These are phyloP conservation scores for Cephalotrichum gorgonifer DNA, from an alignment of 2,329 filamentous ascomycete species.

Conservation along the genomic window DNA sequence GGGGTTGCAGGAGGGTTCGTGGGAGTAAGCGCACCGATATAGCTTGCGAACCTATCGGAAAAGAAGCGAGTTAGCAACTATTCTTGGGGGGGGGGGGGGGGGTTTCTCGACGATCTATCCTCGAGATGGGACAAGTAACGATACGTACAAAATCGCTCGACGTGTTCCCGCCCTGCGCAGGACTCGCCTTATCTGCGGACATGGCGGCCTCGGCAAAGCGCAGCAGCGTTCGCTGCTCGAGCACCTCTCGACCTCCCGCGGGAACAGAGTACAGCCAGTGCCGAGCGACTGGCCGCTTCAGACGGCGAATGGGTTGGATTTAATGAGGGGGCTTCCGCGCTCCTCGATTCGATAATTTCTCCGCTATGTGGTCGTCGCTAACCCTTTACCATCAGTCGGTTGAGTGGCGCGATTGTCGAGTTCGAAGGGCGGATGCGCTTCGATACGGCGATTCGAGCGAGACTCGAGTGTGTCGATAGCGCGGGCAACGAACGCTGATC, in stretches of 20 bases:
- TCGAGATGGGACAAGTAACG: background rate
- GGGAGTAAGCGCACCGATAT: constrained; percentile 60
- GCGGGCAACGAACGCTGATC: background rate
- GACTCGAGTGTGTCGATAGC: background rate
- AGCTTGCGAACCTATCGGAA: constrained; percentile 94
- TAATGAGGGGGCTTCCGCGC: background rate
- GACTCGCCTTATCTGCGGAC: background rate
- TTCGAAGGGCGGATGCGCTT: background rate
- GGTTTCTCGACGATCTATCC: too few relatives aligned
- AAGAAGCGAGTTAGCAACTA: background rate
- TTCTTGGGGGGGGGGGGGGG: too few relatives aligned
- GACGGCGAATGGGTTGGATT: background rate
- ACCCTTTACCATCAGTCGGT: background rate
- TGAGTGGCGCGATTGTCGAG: background rate
- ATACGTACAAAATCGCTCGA: constrained; percentile 88
- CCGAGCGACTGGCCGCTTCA: background rate
- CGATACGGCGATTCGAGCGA: background rate
- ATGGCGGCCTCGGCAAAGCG: background rate
- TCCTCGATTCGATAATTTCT: background rate
- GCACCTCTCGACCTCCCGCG: background rate
- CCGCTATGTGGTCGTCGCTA: background rate
- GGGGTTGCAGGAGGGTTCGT: constrained; percentile 5
- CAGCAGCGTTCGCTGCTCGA: background rate
- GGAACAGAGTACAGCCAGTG: background rate
- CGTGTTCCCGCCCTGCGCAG: constrained; percentile 51